Percentiles rank a stretch among this genome's conserved stretches.
phyloP scores from a whole-genome alignment of 2,329 filamentous ascomycete species.

The Didymella segeticola region DNA sequence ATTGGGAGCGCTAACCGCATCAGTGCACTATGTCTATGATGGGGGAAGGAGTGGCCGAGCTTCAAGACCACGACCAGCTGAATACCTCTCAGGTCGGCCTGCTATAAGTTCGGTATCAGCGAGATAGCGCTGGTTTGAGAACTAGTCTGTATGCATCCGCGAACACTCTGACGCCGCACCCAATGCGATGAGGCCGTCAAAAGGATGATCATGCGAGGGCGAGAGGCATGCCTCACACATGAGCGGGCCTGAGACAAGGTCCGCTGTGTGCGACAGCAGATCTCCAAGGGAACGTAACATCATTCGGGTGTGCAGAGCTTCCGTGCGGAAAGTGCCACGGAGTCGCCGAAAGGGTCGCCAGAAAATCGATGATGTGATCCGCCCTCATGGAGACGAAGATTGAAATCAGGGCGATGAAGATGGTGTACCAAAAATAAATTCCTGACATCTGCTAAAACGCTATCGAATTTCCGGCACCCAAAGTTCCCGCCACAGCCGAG shows the following conservation, averaged over 20 bases:
- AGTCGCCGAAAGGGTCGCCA: slow-evolving; percentile 11
- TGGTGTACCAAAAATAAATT: slow-evolving; percentile 1
- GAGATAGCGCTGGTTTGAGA: slow-evolving; percentile 13
- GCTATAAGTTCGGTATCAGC: slow-evolving; percentile 18
- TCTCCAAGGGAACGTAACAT: slow-evolving; percentile 8
- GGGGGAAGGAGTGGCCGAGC: slow-evolving; percentile 24
- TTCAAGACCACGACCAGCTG: slow-evolving; percentile 23
- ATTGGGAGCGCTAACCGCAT: slow-evolving; percentile 19
- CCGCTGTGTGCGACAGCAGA: slow-evolving; percentile 10
- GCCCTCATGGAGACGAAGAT: slow-evolving; percentile 9
- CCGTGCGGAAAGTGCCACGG: slow-evolving; percentile 6
- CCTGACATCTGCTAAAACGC: not conserved
- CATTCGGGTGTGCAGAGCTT: slow-evolving; percentile 4
- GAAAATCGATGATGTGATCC: slow-evolving; percentile 2
- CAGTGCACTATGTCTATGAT: slow-evolving; percentile 17
- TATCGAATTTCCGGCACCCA: not conserved
- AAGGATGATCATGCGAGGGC: slow-evolving; percentile 10
- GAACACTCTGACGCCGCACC: slow-evolving; percentile 5
- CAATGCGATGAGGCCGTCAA: slow-evolving; percentile 3
- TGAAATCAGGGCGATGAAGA: not conserved
- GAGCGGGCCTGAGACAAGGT: slow-evolving; percentile 8
- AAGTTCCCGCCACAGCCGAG: not conserved
- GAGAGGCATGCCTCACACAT: slow-evolving; percentile 11
- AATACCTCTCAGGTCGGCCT: slow-evolving; percentile 6
- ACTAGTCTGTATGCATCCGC: slow-evolving; percentile 13